These are phyloP conservation scores for Scheffersomyces stipitis DNA, from an alignment of 805 yeast genomes.

Conservation along the genomic window DNA sequence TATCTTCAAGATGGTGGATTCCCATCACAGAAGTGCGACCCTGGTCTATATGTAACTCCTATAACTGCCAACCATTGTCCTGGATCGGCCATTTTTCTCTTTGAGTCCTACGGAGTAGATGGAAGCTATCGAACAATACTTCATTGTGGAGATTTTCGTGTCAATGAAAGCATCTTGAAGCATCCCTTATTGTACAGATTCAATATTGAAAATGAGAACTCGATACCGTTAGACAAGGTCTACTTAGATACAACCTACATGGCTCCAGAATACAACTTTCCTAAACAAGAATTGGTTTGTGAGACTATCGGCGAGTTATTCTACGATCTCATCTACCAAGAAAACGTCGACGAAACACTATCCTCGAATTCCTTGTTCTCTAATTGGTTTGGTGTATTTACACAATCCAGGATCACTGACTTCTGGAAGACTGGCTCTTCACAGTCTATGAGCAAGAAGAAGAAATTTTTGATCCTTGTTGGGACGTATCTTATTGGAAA, in stretches of 20 bases:
- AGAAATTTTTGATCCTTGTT: conserved; percentile 57
- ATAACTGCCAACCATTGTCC: conserved; percentile 96
- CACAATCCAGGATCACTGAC: conserved; percentile 43
- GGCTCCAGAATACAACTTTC: conserved; percentile 72
- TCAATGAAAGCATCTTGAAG: conserved; percentile 50
- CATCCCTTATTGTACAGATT: conserved; percentile 31
- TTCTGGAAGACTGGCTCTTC: conserved; percentile 13
- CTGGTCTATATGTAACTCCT: conserved; percentile 53
- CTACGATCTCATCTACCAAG: conserved; percentile 26
- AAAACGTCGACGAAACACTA: conserved; percentile 1
- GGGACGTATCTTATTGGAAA: conserved; percentile 95
- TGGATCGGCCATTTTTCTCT: conserved; percentile 82
- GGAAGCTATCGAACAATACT: conserved; percentile 38
- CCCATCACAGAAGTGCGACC: conserved; percentile 9
- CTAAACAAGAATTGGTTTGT: conserved; percentile 72
- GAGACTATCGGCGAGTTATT: conserved; percentile 57
- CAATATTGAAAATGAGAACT: conserved; percentile 3
- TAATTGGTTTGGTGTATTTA: conserved; percentile 32
- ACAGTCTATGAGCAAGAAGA: conserved; percentile 25
- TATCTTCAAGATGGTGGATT: conserved; percentile 17
- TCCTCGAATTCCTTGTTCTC: conserved; percentile 17
- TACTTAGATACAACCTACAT: conserved; percentile 92
- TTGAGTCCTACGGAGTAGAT: conserved; percentile 44
- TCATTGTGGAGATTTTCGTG: conserved; percentile 95
- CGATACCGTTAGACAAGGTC: conserved; percentile 49